phyloP scores from a whole-genome alignment of 2,329 filamentous ascomycete genomes.

The Emmonsiellopsis sp. region DNA sequence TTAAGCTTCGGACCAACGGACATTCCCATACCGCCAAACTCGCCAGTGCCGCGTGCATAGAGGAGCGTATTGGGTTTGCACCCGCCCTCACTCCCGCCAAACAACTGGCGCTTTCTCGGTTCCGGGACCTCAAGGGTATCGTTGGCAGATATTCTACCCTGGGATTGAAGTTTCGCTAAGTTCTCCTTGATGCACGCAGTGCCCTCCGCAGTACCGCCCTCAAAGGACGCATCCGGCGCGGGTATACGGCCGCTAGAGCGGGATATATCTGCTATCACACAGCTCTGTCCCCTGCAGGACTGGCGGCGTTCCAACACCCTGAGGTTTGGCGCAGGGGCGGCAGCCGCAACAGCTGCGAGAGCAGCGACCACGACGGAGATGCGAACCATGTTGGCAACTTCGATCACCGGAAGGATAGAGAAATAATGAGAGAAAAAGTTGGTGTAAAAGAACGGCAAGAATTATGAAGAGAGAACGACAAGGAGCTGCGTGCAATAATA shows the following conservation, averaged over 20 bases:
- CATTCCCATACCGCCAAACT: not conserved
- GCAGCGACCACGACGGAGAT: not conserved
- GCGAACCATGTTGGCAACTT: not conserved
- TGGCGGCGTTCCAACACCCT: not conserved
- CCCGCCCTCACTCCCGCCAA: not conserved
- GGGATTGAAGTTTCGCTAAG: not conserved
- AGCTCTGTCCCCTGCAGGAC: not conserved
- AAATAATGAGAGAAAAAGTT: not conserved
- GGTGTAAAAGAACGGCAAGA: not conserved
- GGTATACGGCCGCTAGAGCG: not conserved
- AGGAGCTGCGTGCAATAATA: not conserved
- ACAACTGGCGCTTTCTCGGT: not conserved
- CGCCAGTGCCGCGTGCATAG: not conserved
- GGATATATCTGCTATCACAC: not conserved
- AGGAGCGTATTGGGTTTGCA: not conserved
- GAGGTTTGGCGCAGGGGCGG: not conserved
- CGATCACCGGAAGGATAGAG: not conserved
- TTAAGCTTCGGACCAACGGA: not conserved
- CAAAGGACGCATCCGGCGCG: not conserved
- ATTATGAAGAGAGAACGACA: not conserved
- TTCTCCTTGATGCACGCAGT: not conserved
- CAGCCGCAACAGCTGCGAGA: not conserved
- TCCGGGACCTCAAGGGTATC: not conserved
- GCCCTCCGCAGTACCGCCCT: not conserved
- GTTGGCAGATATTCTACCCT: not conserved